Evolutionary conservation across 345 rosid species (phyloP), one percentile per base, ranked within the genome.

Genomic region (Pelargonium nanum): DNA sequence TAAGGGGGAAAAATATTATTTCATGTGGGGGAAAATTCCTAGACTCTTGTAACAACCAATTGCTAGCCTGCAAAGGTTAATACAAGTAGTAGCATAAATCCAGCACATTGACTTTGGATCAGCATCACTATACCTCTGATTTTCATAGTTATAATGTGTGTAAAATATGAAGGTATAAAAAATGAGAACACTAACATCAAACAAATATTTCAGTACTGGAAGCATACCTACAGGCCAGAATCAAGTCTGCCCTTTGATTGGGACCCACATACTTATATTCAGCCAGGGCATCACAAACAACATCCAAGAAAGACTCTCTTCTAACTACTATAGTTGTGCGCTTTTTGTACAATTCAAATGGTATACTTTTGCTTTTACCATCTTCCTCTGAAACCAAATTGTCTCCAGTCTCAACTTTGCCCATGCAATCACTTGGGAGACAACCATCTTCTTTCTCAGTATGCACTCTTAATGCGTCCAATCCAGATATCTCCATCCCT

Each of bases 261-360:
- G 83, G 89, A 34, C 97, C 96, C 74, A 94, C 87, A 56, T 94
- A 94, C 81, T 90, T 90, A 52, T 94, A 94, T 24, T 94, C 95
- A 61, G 89, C 77, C 59, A 90, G 76, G 28, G 93, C 79, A 74
- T 72, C 83, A 61, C 96, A 94, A 50, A 90, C 95, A 75, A 88
- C 81, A 76, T 83, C 82, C 23, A 90, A 61, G 83, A 94, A 94
- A 45, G 77, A 61, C 58, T 79, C 84, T 68, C 97, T 77, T 24
- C 72, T 74, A 67, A 90, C 91, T 69, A 86, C 80, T 53, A 83
- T 75, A 63, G 97, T 82, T 13, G 96, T 87, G 25, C 95, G 89
- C 66, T 90, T 80, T 72, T 94, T 90, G 78, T 88, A 90, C 78
- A 85, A 63, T 82, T 88, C 99, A 62, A 90, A 94, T 15, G 90